phyloP scores from a whole-genome alignment of 495 filamentous ascomycete species.

The Annulohypoxylon bovei region DNA sequence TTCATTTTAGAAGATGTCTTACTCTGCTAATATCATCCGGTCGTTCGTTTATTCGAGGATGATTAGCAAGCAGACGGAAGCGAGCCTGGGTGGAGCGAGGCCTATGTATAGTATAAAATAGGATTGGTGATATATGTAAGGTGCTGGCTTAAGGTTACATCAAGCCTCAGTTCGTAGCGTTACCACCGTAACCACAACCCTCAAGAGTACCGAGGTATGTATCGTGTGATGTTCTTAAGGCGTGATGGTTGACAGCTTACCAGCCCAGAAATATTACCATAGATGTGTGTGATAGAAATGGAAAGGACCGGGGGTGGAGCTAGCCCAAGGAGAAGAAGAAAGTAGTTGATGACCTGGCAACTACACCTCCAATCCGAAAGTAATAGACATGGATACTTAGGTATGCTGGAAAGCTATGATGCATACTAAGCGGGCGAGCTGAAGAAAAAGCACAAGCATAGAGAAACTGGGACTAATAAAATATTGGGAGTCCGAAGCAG shows the following conservation, averaged over 20 bases:
- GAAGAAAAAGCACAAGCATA: background rate
- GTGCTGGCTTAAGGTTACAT: background rate
- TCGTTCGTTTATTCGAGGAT: background rate
- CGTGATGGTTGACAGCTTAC: background rate
- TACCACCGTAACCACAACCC: background rate
- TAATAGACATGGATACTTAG: background rate
- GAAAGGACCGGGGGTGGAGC: background rate
- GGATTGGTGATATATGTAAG: background rate
- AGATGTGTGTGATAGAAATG: background rate
- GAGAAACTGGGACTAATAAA: background rate
- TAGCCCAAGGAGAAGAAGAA: background rate
- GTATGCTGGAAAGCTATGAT: background rate
- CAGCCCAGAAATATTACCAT: background rate
- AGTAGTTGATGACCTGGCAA: background rate
- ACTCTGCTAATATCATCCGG: background rate
- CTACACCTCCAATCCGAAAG: background rate
- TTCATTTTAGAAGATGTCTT: slow-evolving; percentile 15
- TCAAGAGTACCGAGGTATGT: background rate
- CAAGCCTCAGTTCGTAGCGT: background rate
- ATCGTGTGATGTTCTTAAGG: background rate
- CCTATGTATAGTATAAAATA: background rate
- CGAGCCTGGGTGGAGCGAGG: background rate
- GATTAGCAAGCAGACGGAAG: background rate
- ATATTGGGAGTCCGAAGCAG: background rate
- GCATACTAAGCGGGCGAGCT: background rate